A percentile compares a stretch with the other conserved stretches of the same genome.
phyloP scores from a whole-genome alignment of 768 basidiomycete species.

The Rhizopogon vinicolor region DNA sequence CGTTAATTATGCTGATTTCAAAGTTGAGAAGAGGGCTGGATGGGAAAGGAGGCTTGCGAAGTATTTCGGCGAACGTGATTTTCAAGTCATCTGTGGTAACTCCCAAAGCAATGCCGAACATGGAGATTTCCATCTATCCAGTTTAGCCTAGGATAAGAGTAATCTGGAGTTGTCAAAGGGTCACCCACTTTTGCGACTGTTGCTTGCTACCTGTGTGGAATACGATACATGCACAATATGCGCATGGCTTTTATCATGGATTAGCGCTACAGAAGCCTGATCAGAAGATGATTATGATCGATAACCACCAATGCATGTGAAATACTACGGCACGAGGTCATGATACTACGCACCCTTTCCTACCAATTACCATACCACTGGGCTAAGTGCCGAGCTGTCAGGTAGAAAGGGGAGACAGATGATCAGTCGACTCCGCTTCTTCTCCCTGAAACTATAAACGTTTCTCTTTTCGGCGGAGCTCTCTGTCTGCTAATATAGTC shows the following conservation, averaged over 20 bases:
- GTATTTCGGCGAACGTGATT: conserved; percentile 24
- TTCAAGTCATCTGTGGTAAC: conserved; percentile 27
- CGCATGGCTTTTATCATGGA: background rate
- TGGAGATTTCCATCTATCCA: conserved; percentile 22
- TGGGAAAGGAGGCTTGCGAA: conserved; percentile 31
- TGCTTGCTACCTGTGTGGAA: no score
- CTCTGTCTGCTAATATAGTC: conserved; percentile 1
- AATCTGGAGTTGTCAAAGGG: no score
- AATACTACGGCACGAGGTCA: background rate
- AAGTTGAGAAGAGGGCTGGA: conserved; percentile 25
- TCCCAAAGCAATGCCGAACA: conserved; percentile 23
- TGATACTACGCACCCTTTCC: background rate
- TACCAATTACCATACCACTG: background rate
- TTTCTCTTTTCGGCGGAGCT: conserved; percentile 21
- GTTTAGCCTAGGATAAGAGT: no score
- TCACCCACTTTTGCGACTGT: no score
- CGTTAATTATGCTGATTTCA: conserved; percentile 13
- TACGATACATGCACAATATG: background rate
- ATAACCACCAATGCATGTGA: background rate
- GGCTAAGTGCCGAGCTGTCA: background rate
- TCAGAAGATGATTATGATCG: background rate
- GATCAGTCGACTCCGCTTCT: conserved; percentile 38
- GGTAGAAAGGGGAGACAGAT: background rate
- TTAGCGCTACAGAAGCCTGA: background rate
- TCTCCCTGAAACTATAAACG: conserved; percentile 34